These are phyloP conservation scores for Solanum tacnaense DNA, from an alignment of 257 asterid species.

Conservation along the genomic window DNA sequence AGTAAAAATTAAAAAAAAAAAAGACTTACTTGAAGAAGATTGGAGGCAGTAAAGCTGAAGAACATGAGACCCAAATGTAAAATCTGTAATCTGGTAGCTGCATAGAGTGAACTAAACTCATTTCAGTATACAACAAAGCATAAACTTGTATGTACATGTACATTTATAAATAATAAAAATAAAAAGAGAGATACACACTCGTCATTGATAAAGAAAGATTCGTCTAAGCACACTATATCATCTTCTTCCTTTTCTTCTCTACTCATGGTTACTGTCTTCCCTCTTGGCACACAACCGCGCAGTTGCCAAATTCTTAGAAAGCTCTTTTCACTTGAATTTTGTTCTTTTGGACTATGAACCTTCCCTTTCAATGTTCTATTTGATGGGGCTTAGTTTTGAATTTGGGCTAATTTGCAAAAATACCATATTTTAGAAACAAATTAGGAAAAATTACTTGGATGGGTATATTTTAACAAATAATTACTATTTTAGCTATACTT, in stretches of 20 bases:
- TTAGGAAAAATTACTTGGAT: too few species aligned
- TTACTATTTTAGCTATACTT: too few species aligned
- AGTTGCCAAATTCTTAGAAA: not conserved
- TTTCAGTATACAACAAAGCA: not conserved
- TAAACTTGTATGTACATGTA: not conserved
- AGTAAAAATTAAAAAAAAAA: not conserved
- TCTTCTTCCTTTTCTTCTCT: conserved; percentile 18
- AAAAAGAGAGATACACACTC: conserved; percentile 20
- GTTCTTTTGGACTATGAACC: not conserved
- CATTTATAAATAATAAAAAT: not conserved
- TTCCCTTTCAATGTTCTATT: not conserved
- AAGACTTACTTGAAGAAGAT: conserved; percentile 65
- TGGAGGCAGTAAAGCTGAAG: conserved; percentile 76
- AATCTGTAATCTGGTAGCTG: conserved; percentile 69
- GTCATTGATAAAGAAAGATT: conserved; percentile 77
- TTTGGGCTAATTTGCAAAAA: not conserved
- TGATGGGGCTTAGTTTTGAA: not conserved
- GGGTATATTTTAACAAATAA: too few species aligned
- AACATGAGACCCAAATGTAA: conserved; percentile 66
- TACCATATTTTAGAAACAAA: too few species aligned
- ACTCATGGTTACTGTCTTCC: not conserved
- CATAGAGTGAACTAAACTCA: conserved; percentile 3
- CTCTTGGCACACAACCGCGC: too few species aligned
- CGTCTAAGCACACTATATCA: conserved; percentile 61
- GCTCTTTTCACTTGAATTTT: not conserved